These are phyloP conservation scores for Mycosarcoma mackinlayi DNA, from an alignment of 1,284 basidiomycete species.

Conservation along the genomic window DNA sequence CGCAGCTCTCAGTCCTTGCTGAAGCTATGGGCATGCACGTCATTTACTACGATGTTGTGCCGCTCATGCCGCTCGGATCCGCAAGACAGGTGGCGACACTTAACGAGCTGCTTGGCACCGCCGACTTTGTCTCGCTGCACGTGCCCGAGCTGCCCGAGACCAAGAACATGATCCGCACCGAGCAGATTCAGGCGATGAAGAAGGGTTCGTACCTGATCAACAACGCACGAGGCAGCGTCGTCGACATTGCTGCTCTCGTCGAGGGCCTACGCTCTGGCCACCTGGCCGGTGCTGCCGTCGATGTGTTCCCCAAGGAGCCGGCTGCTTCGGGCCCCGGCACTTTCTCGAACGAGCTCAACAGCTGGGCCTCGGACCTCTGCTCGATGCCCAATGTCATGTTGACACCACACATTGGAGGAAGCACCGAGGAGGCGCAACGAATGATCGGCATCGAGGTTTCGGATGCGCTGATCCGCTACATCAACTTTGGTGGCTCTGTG, in stretches of 20 bases:
- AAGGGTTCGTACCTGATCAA: conserved; percentile 95
- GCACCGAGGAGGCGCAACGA: conserved; percentile 96
- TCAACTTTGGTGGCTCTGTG: conserved; percentile 86
- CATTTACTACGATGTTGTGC: conserved; percentile 93
- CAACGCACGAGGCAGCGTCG: conserved; percentile 93
- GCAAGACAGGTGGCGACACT: conserved; percentile 89
- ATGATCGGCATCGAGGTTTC: conserved; percentile 98
- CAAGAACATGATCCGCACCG: conserved; percentile 86
- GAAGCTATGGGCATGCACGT: conserved; percentile 97
- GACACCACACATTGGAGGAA: conserved; percentile 93
- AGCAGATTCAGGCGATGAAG: conserved; percentile 90
- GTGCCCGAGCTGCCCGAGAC: conserved; percentile 97
- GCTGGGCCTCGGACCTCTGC: conserved; percentile 61
- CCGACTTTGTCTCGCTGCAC: conserved; percentile 96
- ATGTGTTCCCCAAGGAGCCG: conserved; percentile 94
- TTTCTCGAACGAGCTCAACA: conserved; percentile 61
- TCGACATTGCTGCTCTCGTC: conserved; percentile 92
- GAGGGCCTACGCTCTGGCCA: conserved; percentile 83
- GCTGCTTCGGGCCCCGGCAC: conserved; percentile 89
- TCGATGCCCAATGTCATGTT: conserved; percentile 62
- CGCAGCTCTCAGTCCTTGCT: conserved; percentile 95
- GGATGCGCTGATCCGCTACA: conserved; percentile 84
- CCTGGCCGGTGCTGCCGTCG: conserved; percentile 91
- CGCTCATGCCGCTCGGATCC: conserved; percentile 96
- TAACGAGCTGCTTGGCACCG: conserved; percentile 78